Conservation (phyloP, 257 asterid genomes). For the Cruciata laevipes region DNA sequence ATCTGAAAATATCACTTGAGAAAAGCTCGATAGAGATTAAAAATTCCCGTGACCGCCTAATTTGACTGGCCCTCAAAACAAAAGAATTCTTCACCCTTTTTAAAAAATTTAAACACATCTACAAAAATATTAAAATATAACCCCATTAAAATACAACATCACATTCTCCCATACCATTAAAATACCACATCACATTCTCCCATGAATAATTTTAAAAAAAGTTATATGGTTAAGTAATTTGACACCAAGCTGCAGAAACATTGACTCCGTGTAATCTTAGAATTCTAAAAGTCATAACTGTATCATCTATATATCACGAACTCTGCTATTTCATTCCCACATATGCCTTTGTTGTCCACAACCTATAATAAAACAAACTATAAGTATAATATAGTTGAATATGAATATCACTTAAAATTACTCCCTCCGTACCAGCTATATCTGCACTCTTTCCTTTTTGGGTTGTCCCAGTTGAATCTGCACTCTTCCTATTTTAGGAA, state of each 20-base stretch:
- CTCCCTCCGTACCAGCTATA: constrained; percentile 79
- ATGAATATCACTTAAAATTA: no score
- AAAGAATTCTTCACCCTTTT: constrained; percentile 65
- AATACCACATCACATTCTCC: no score
- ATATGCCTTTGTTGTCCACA: constrained; percentile 79
- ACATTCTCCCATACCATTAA: no score
- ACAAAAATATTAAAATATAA: neutral
- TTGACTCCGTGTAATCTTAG: constrained; percentile 74
- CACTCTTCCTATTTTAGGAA: no score
- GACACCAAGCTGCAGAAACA: constrained; percentile 53
- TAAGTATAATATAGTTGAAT: neutral
- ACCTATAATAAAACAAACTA: constrained; percentile 27
- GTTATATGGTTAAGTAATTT: no score
- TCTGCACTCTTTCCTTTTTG: constrained; percentile 65
- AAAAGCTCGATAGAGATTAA: constrained; percentile 69
- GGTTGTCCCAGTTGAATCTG: no score
- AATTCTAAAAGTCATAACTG: constrained; percentile 90
- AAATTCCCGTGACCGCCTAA: constrained; percentile 92
- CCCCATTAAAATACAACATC: neutral
- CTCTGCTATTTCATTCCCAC: constrained; percentile 76
- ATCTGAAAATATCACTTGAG: constrained; percentile 61
- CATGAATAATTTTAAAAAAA: no score
- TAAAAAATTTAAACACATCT: constrained; percentile 66
- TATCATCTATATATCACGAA: constrained; percentile 77
- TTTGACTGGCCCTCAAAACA: constrained; percentile 74